Evolutionary conservation across 257 asterid genomes (phyloP).

Genomic region (Jaltomata sinuosa): DNA sequence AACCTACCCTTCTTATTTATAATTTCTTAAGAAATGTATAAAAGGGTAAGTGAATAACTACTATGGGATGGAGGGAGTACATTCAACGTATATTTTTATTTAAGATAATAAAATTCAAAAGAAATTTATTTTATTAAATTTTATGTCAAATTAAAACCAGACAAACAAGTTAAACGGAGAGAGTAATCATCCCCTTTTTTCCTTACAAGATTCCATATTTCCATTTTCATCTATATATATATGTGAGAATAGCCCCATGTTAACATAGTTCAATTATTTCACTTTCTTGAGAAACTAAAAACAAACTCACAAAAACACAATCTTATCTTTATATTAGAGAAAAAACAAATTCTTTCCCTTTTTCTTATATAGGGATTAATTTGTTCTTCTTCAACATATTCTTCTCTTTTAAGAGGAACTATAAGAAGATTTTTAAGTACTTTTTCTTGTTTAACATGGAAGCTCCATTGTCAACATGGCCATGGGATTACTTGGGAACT

Average conservation of each 20-base stretch:
- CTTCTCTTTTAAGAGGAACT: neutral
- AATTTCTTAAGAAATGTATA: too few species aligned
- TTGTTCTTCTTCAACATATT: neutral
- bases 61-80: too few species aligned
- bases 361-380: neutral
- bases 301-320: neutral
- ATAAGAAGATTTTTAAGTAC: neutral
- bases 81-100: too few species aligned
- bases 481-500: constrained; percentile 67
- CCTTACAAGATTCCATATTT: neutral
- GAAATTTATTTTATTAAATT: too few species aligned
- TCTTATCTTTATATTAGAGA: neutral
- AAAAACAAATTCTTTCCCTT: neutral
- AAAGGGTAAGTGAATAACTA: too few species aligned
- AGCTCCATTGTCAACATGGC: constrained; percentile 62
- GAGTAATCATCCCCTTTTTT: neutral
- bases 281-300: neutral
- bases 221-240: neutral
- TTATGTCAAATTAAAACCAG: too few species aligned
- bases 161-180: too few species aligned
- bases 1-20: too few species aligned
- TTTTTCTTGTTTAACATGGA: constrained; percentile 22
- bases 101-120: too few species aligned
- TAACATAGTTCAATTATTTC: neutral
- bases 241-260: neutral